Conservation (phyloP, 257 asterid genomes). For the Primulina tabacum region DNA sequence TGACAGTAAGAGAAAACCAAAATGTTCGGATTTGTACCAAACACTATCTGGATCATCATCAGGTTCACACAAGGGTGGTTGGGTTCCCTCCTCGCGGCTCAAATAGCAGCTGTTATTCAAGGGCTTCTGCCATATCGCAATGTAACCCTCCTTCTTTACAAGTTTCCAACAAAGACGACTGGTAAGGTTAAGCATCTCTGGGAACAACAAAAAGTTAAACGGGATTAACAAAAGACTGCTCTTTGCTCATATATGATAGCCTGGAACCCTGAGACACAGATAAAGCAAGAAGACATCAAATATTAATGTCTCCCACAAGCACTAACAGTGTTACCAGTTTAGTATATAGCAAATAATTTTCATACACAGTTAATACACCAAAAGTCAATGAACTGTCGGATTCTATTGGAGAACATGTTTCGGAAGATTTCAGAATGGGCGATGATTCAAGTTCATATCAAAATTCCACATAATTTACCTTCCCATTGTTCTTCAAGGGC, state of each 20-base stretch:
- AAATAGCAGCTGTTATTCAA: slow-evolving; percentile 54
- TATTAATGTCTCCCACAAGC: not conserved
- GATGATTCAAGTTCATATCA: not conserved
- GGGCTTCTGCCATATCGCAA: slow-evolving; percentile 65
- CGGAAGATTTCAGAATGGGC: not conserved
- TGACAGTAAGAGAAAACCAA: not conserved
- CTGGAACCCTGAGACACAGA: not conserved
- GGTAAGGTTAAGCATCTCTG: slow-evolving; percentile 55
- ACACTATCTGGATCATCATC: slow-evolving; percentile 50
- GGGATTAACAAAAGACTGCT: not conserved
- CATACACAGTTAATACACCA: not conserved
- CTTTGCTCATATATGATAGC: not conserved
- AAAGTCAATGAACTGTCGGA: not conserved
- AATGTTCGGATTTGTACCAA: slow-evolving; percentile 38
- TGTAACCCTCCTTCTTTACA: slow-evolving; percentile 38
- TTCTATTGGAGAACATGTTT: not conserved
- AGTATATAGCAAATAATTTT: too few relatives aligned
- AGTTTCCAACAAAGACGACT: slow-evolving; percentile 57
- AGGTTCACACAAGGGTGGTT: slow-evolving; percentile 41
- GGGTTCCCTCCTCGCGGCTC: slow-evolving; percentile 33
- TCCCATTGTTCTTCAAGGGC: slow-evolving; percentile 37
- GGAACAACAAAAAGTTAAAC: not conserved
- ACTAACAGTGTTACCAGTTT: not conserved
- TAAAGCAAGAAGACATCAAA: not conserved
- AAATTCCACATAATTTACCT: slow-evolving; percentile 34